These are phyloP conservation scores for Stachybotrys echinatus DNA, from an alignment of 2,329 filamentous ascomycete species.

Conservation along the genomic window DNA sequence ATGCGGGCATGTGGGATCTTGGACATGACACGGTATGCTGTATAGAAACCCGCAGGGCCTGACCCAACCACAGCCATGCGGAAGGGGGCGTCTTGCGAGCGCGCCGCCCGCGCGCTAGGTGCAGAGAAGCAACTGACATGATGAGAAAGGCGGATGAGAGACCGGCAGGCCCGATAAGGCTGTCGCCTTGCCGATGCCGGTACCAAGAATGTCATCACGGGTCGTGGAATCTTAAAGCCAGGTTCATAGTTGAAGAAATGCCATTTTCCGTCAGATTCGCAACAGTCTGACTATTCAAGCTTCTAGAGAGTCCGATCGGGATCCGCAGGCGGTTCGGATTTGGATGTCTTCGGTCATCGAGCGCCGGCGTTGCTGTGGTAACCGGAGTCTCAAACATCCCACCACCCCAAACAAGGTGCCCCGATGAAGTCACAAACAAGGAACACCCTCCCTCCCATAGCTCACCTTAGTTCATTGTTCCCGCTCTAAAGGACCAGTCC, in stretches of 20 bases:
- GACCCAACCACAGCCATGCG: slow-evolving; percentile 88
- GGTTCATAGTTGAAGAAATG: background rate
- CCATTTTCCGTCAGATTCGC: too few species aligned
- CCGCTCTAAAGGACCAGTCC: too few species aligned
- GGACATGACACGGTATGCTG: slow-evolving; percentile 77
- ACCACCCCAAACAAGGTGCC: background rate
- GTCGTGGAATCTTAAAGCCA: background rate
- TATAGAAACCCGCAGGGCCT: slow-evolving; percentile 94
- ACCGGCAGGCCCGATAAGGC: slow-evolving; percentile 4
- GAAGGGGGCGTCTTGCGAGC: slow-evolving; percentile 46
- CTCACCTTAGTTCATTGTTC: background rate
- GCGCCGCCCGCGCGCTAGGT: slow-evolving; percentile 3
- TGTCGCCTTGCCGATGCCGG: background rate
- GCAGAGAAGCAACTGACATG: slow-evolving; percentile 7
- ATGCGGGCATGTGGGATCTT: slow-evolving; percentile 67
- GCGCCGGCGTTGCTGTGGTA: background rate
- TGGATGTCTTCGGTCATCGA: background rate
- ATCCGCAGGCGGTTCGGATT: background rate
- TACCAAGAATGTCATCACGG: background rate
- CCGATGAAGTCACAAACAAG: background rate
- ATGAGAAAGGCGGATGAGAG: slow-evolving; percentile 3
- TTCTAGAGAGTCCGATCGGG: background rate
- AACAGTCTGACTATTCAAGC: too few species aligned
- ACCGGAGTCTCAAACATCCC: background rate
- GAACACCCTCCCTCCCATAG: background rate